Evolutionary conservation across 2,329 filamentous ascomycete species (phyloP).

Genomic region (Ophiostoma piceae): DNA sequence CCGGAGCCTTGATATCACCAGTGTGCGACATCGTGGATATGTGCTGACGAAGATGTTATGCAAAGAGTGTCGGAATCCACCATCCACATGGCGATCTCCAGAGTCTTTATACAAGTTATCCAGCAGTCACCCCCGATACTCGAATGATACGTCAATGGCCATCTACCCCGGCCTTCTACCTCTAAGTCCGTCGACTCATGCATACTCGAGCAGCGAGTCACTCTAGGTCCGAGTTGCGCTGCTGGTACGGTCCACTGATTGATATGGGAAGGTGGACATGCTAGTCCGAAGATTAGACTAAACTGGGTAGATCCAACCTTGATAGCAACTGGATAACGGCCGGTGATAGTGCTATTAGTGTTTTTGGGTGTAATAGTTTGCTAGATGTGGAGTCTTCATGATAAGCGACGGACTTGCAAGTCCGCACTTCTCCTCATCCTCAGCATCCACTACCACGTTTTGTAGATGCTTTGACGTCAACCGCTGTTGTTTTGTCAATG

Average conservation of each 20-base stretch:
- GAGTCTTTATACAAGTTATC: neutral
- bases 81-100: neutral
- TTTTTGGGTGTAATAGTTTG: neutral
- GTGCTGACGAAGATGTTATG: no score
- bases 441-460: neutral
- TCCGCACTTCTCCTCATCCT: neutral
- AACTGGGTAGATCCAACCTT: neutral
- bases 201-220: neutral
- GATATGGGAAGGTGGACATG: neutral
- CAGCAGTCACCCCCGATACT: neutral
- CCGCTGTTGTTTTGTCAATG: neutral
- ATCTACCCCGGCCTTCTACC: neutral
- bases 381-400: neutral
- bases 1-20: neutral
- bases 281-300: neutral
- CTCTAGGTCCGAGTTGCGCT: neutral
- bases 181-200: neutral
- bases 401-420: conserved; percentile 2
- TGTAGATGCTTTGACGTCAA: neutral
- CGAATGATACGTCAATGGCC: neutral
- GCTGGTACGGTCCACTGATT: neutral
- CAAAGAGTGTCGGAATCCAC: neutral
- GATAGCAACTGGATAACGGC: neutral
- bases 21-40: neutral
- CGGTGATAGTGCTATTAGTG: neutral